Evolutionary conservation across 495 filamentous ascomycete genomes (phyloP).

Genomic region (Penicillium odoratum): DNA sequence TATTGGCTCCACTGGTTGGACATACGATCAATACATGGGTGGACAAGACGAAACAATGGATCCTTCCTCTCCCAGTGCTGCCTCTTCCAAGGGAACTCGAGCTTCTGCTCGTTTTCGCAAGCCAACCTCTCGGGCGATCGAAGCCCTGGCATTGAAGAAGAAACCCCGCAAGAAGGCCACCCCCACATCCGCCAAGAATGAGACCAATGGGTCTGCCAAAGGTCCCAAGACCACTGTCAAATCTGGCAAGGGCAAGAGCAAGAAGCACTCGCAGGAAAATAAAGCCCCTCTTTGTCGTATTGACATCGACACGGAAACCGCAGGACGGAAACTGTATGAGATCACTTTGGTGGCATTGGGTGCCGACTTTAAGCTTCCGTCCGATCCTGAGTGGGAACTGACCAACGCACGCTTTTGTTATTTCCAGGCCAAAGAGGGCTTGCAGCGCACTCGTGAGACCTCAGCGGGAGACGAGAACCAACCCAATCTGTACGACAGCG

Average conservation of each 20-base stretch:
- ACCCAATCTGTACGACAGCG: conserved; percentile 12
- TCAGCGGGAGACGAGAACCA: not conserved
- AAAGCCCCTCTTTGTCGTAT: conserved; percentile 1
- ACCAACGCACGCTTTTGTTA: conserved; percentile 4
- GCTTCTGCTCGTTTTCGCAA: conserved; percentile 40
- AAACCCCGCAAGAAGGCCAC: conserved; percentile 20
- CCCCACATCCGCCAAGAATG: conserved; percentile 13
- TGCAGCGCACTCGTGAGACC: not conserved
- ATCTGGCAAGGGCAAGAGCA: conserved; percentile 4
- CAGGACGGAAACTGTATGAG: conserved; percentile 29
- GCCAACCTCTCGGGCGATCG: conserved; percentile 40
- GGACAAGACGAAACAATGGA: conserved; percentile 30
- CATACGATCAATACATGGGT: conserved; percentile 21
- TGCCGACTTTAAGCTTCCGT: conserved; percentile 19
- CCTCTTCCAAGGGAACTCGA: conserved; percentile 31
- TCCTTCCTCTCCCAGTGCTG: conserved; percentile 28
- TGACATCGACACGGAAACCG: conserved; percentile 14
- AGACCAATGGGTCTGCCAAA: not conserved
- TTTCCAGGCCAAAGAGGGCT: not conserved
- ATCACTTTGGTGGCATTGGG: conserved; percentile 27
- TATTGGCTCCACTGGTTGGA: conserved; percentile 16
- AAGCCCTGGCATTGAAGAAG: conserved; percentile 34
- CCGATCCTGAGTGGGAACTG: conserved; percentile 16
- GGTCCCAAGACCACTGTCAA: conserved; percentile 1
- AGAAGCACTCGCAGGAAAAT: conserved; percentile 9